Percentiles rank a stretch among this genome's conserved stretches.
Conservation (phyloP, 2,329 filamentous ascomycete species). For the Cytospora piceicola region DNA sequence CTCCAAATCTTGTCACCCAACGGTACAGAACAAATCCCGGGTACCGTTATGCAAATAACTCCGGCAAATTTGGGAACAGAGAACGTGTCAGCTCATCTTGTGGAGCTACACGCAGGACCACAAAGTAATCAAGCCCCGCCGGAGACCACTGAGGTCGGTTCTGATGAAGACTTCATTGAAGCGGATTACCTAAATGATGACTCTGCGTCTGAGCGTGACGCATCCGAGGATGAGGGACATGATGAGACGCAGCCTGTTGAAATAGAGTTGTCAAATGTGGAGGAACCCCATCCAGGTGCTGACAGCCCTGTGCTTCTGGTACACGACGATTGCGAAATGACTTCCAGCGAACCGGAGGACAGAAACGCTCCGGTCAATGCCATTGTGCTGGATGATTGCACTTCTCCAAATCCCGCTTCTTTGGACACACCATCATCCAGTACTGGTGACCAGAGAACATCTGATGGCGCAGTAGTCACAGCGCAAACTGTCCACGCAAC, state of each 20-base stretch:
- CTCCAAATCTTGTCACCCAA: constrained; percentile 5
- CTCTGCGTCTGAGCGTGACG: constrained; percentile 7
- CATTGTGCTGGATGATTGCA: background rate
- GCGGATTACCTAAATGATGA: constrained; percentile 14
- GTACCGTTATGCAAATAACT: constrained; percentile 9
- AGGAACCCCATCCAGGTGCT: background rate
- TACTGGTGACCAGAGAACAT: background rate
- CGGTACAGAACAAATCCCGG: constrained; percentile 1
- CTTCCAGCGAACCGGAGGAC: background rate
- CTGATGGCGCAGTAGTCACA: background rate
- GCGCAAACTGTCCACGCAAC: background rate
- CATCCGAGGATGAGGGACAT: background rate
- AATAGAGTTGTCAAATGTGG: background rate
- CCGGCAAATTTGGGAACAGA: background rate
- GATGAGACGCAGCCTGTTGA: background rate
- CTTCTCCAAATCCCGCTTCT: background rate
- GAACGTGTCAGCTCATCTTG: constrained; percentile 3
- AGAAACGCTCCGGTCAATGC: background rate
- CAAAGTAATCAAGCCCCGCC: background rate
- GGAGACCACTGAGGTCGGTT: background rate
- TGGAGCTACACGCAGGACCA: background rate
- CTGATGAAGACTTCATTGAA: constrained; percentile 16
- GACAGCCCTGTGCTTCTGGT: background rate
- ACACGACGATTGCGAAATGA: background rate
- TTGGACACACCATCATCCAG: background rate